These are phyloP conservation scores for Phascolomyces articulosus DNA, from an alignment of 371 early-diverging fungal species.

Conservation along the genomic window DNA sequence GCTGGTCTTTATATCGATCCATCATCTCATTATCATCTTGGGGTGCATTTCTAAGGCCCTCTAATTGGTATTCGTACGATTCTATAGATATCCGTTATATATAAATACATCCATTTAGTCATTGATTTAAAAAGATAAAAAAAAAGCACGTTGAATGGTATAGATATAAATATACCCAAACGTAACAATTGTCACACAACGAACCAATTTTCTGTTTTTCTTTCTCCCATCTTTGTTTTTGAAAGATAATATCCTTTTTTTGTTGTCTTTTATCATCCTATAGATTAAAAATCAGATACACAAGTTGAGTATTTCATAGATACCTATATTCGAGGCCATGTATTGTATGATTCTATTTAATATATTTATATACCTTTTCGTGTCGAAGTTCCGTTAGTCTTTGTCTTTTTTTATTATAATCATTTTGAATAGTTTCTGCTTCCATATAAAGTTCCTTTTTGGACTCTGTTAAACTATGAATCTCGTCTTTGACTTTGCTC, in stretches of 20 bases:
- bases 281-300: not conserved
- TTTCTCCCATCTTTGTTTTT: slow-evolving; percentile 14
- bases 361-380: slow-evolving; percentile 1
- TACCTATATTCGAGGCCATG: too few relatives aligned
- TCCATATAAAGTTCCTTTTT: not conserved
- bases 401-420: not conserved
- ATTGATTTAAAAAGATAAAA: too few relatives aligned
- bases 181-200: too few relatives aligned
- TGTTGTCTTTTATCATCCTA: slow-evolving; percentile 24
- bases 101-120: too few relatives aligned
- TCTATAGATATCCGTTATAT: too few relatives aligned
- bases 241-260: slow-evolving; percentile 21
- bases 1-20: slow-evolving; percentile 9
- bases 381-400: not conserved
- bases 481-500: slow-evolving; percentile 13
- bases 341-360: too few relatives aligned
- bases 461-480: slow-evolving; percentile 2
- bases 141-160: not conserved
- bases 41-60: not conserved
- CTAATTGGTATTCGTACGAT: not conserved
- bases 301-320: too few relatives aligned
- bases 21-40: not conserved
- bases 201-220: slow-evolving; percentile 17
- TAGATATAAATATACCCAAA: too few relatives aligned
- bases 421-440: slow-evolving; percentile 27